Percentiles rank a stretch among this genome's conserved stretches.
Conservation (phyloP, 176 grass and related monocot genomes). For the Thalia dealbata region DNA sequence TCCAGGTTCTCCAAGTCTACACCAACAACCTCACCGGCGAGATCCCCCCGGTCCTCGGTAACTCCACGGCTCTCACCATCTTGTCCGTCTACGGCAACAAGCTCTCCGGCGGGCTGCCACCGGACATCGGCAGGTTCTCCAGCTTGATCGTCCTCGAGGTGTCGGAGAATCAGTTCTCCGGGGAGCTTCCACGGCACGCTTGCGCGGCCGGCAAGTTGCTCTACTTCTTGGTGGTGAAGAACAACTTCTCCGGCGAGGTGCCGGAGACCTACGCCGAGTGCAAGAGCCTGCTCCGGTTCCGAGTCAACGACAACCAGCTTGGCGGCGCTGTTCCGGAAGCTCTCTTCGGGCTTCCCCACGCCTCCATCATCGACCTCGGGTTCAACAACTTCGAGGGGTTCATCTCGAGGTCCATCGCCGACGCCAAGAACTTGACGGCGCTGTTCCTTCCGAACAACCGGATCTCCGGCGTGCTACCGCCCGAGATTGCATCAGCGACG, state of each 20-base stretch:
- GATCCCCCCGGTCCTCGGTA: slow-evolving; percentile 60
- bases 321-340: slow-evolving; percentile 40
- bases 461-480: slow-evolving; percentile 42
- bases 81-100: slow-evolving; percentile 74
- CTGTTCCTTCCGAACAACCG: slow-evolving; percentile 57
- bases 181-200: slow-evolving; percentile 42
- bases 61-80: slow-evolving; percentile 57
- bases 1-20: slow-evolving; percentile 64
- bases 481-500: slow-evolving; percentile 30
- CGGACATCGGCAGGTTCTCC: slow-evolving; percentile 51
- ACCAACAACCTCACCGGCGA: slow-evolving; percentile 53
- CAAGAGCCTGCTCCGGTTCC: slow-evolving; percentile 49
- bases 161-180: slow-evolving; percentile 73
- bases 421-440: slow-evolving; percentile 56
- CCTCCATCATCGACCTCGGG: slow-evolving; percentile 70
- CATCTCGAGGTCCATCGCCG: slow-evolving; percentile 27
- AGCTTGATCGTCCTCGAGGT: slow-evolving; percentile 65
- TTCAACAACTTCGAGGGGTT: slow-evolving; percentile 61
- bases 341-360: slow-evolving; percentile 59
- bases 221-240: slow-evolving; percentile 79
- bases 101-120: slow-evolving; percentile 59
- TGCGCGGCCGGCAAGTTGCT: slow-evolving; percentile 42
- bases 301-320: slow-evolving; percentile 66
- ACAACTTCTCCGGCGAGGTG: slow-evolving; percentile 54
- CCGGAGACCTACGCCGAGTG: slow-evolving; percentile 47